Evolutionary conservation across 805 yeast species (phyloP), one percentile per base, ranked within the genome.

Genomic region (Clavispora santaluciae): DNA sequence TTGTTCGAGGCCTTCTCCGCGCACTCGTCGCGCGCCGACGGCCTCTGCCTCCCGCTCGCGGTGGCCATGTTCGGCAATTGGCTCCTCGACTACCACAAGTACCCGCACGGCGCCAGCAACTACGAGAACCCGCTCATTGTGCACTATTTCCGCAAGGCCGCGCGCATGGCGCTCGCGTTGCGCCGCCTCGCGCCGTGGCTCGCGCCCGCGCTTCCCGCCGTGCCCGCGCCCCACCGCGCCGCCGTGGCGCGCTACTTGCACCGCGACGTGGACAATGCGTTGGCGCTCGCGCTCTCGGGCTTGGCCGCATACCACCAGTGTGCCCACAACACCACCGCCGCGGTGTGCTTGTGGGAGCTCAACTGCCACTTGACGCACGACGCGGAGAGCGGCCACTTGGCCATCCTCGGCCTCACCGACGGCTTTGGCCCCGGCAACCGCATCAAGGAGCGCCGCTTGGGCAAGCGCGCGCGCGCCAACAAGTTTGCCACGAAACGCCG

Each of bases 1-100:
- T 44, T 55, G 4, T 56, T 50, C 24, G 53, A 54, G 23, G 33
- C 39, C 4, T 53, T 56, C 23, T 49, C 51, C 22, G 18, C 22
- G 6, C 50, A 41, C 29, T 54, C 56, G 13, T 40, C 45, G 28
- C 40, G 36, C 21, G n/a, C 38, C 8, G 47, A 37, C 15, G 51
- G 56, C 1, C 39, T 53, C 15, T 48, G 50, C 24, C 40, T 56
- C 13, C 59, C 60, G 13, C 40, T 56, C 15, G 59, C 60, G 11
- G 48, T 51, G n/a, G 43, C 59, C 13, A 55, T 56, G 58, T 56
- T 56, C 36, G 60, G 59, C 15, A 53, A 49, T 23, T 56, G 56
- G 57, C 50, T 56, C 10, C 44, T 56, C 20, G 39, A 56, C 11
- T 56, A 36, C 44, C 50, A 51, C 40, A 39, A 46, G 16, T 55